phyloP scores from a whole-genome alignment of 2,329 filamentous ascomycete genomes.

The Xylaria polymorpha region DNA sequence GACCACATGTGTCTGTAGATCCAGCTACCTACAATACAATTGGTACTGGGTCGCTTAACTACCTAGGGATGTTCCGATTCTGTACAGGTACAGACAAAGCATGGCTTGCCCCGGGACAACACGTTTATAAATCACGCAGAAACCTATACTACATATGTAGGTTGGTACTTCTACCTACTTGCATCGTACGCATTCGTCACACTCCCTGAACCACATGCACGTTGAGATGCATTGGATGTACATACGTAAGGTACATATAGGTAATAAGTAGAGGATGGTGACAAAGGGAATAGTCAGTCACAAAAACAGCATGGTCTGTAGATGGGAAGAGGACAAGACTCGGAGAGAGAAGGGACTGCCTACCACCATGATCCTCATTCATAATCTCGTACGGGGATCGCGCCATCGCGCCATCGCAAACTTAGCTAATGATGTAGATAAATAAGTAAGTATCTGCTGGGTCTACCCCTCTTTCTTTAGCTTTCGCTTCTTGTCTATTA shows the following conservation, averaged over 20 bases:
- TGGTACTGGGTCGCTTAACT: conserved; percentile 13
- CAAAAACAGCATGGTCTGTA: conserved; percentile 8
- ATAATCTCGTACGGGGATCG: conserved; percentile 36
- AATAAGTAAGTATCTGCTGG: conserved; percentile 32
- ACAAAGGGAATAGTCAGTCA: conserved; percentile 6
- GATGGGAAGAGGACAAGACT: not conserved
- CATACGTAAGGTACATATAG: no score
- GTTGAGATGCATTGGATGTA: not conserved
- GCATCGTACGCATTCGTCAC: conserved; percentile 5
- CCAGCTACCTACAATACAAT: not conserved
- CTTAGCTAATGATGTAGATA: conserved; percentile 32
- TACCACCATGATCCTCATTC: conserved; percentile 22
- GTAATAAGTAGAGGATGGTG: conserved; percentile 8
- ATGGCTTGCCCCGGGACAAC: not conserved
- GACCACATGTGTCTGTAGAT: not conserved
- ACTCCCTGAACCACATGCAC: not conserved
- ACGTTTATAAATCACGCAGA: conserved; percentile 4
- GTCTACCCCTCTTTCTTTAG: conserved; percentile 32
- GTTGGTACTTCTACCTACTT: conserved; percentile 9
- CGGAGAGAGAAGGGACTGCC: conserved; percentile 22
- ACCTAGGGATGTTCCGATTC: not conserved
- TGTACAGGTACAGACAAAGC: conserved; percentile 4
- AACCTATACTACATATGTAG: not conserved
- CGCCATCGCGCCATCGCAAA: conserved; percentile 42
- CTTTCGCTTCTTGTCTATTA: conserved; percentile 15